A percentile compares a stretch with the other conserved stretches of the same genome.
Conservation (phyloP, 495 filamentous ascomycete genomes). For the Aspergillus funiculosus region DNA sequence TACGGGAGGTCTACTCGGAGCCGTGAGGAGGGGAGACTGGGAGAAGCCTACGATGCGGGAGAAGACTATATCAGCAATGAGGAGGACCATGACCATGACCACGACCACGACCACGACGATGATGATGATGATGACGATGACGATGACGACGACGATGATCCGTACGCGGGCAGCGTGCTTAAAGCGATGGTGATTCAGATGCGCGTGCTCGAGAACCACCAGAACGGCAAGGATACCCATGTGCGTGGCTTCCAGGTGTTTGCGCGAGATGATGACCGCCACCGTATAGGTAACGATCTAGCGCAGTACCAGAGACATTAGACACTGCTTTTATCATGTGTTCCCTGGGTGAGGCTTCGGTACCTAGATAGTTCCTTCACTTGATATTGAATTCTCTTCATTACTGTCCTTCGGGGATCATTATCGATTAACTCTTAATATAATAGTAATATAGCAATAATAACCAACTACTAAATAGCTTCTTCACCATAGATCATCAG, state of each 20-base stretch:
- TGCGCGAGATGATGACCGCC: constrained; percentile 56
- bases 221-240: constrained; percentile 99
- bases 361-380: too few relatives aligned
- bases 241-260: constrained; percentile 90
- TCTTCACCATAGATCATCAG: too few relatives aligned
- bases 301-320: constrained; percentile 40
- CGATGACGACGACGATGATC: constrained; percentile 26
- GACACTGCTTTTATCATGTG: too few relatives aligned
- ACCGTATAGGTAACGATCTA: constrained; percentile 29
- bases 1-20: background rate
- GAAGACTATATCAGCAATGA: too few relatives aligned
- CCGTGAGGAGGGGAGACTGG: constrained; percentile 1
- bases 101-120: constrained; percentile 13
- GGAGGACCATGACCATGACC: constrained; percentile 13
- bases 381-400: too few relatives aligned
- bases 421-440: too few relatives aligned
- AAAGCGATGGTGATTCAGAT: constrained; percentile 84
- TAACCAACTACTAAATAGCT: too few relatives aligned
- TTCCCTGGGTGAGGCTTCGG: too few relatives aligned
- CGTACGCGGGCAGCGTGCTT: constrained; percentile 60
- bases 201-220: constrained; percentile 87
- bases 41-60: background rate
- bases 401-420: too few relatives aligned
- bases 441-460: too few relatives aligned
- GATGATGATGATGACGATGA: constrained; percentile 35